Evolutionary conservation across 2,329 filamentous ascomycete genomes (phyloP), one percentile per base, ranked within the genome.

Genomic region (Microcera coccophila): DNA sequence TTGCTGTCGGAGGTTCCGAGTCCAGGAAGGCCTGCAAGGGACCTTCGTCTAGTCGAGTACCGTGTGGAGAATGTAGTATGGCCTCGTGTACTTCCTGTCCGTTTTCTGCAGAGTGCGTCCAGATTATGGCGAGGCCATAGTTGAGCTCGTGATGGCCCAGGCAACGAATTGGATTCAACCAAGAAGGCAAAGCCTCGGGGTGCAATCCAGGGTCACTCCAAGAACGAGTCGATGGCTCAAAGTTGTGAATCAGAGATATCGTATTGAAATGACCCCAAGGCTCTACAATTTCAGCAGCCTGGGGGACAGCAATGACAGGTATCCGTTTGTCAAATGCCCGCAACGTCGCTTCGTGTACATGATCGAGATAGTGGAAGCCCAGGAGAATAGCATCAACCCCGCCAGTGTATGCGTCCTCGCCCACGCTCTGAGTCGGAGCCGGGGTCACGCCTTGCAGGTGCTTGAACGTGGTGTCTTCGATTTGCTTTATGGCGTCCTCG

Each of bases 381-480:
- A 59, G 44, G 1, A 57, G 39, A 5, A 59, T 52, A 11, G 54
- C 54, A 36, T 59, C 56, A 4, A 59, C 43, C 1, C 33, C 44
- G 11, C 40, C 45, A 2, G 17, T 19, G 18, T 47, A 42, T 12
- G 19, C 29, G 3, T 33, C 31, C 4, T 38, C 29, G 7, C 16
- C 15, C 15, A 15, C 8, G 10, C 9, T 33, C 16, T 16, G 31
- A n/a, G n/a, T n/a, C n/a, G n/a, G n/a, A 10, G 31, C 9, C 31
- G 31, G 8, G 10, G 31, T 31, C 7, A 7, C 4, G 28, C 15
- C 26, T 2, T 36, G 16, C 2, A 39, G 11, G 12, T 33, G 24
- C 4, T 18, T 18, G 4, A 28, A 39, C 2, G 54, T 48, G 17
- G 38, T 41, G 19, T 34, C 21, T 32, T 57, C 56, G 7, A 59